A percentile compares a stretch with the other conserved stretches of the same genome.
Conservation (phyloP, 2,329 filamentous ascomycete species). For the Diaporthe caulivora region DNA sequence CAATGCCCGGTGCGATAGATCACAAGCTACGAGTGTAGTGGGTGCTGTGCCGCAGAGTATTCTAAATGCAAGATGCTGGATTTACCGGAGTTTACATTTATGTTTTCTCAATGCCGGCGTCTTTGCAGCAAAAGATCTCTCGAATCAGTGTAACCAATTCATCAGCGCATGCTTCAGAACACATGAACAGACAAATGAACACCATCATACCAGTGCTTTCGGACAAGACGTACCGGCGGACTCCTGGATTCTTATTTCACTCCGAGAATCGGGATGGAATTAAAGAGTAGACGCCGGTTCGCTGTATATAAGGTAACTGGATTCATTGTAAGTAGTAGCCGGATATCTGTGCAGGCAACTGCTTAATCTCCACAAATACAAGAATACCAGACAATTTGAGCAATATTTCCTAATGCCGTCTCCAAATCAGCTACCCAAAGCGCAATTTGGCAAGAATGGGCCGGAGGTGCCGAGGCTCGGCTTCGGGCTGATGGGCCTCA, state of each 20-base stretch:
- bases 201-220: neutral
- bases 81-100: neutral
- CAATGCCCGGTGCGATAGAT: neutral
- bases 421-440: constrained; percentile 30
- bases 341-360: neutral
- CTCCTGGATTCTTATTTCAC: neutral
- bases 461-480: constrained; percentile 44
- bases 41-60: neutral
- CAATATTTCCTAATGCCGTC: neutral
- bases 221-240: neutral
- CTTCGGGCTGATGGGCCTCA: constrained; percentile 47
- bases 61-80: neutral
- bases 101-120: neutral
- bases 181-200: neutral
- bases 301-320: neutral
- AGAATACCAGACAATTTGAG: neutral
- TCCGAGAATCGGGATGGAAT: neutral
- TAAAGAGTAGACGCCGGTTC: neutral
- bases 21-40: neutral
- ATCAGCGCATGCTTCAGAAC: neutral
- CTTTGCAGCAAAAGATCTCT: neutral
- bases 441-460: constrained; percentile 44
- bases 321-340: neutral
- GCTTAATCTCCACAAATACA: neutral
- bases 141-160: neutral